phyloP scores from a whole-genome alignment of 345 rosid species.

The Microthlaspi erraticum region DNA sequence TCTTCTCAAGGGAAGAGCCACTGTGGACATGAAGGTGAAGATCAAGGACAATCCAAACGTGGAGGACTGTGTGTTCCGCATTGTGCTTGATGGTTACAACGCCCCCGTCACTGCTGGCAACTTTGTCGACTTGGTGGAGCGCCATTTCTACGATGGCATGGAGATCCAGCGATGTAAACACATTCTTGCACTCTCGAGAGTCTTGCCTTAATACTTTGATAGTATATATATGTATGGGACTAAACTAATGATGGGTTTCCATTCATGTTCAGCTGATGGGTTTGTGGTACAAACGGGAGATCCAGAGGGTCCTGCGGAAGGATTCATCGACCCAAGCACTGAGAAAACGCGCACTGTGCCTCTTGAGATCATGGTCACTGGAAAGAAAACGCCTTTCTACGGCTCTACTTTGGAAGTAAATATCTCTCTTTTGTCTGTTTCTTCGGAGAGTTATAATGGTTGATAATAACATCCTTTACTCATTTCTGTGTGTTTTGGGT shows the following conservation, averaged over 20 bases:
- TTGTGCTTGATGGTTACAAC: conserved; percentile 93
- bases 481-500: background rate
- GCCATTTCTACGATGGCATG: conserved; percentile 98
- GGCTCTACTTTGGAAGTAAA: conserved; percentile 84
- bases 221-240: background rate
- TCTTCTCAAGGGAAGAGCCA: conserved; percentile 92
- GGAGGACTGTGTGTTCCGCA: conserved; percentile 81
- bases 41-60: conserved; percentile 93
- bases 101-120: conserved; percentile 98
- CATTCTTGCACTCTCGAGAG: no score
- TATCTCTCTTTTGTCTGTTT: background rate
- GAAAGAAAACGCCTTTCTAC: conserved; percentile 81
- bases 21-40: conserved; percentile 98
- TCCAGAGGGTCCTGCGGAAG: conserved; percentile 98
- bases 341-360: conserved; percentile 86
- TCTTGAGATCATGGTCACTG: conserved; percentile 80
- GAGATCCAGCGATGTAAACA: conserved; percentile 99
- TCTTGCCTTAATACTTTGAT: no score
- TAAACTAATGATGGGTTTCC: no score
- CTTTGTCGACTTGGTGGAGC: conserved; percentile 84
- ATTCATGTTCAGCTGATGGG: conserved; percentile 80
- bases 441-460: no score
- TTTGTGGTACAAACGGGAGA: conserved; percentile 99
- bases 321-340: conserved; percentile 95
- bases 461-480: background rate